Percentiles rank a stretch among this genome's conserved stretches.
These are phyloP conservation scores for Claviceps humidiphila DNA, from an alignment of 2,329 filamentous ascomycete species.

Conservation along the genomic window DNA sequence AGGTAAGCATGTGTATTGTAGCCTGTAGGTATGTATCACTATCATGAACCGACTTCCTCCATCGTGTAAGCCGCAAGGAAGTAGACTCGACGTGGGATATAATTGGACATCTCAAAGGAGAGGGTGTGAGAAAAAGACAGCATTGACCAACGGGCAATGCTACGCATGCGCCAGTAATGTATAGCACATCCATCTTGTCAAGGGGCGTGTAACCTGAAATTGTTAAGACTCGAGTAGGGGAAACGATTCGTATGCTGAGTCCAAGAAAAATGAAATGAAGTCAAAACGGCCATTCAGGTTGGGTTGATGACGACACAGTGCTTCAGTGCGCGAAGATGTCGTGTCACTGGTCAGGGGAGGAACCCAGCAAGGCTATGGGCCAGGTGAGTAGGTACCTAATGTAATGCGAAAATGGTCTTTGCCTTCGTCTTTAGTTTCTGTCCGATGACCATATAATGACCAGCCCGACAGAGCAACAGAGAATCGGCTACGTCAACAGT, in stretches of 20 bases:
- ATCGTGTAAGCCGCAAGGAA: neutral
- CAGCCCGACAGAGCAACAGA: neutral
- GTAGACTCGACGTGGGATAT: neutral
- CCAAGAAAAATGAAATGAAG: conserved; percentile 6
- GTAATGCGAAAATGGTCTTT: too few relatives aligned
- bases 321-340: neutral
- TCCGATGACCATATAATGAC: too few relatives aligned
- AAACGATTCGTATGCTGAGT: conserved; percentile 27
- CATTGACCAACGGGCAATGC: conserved; percentile 2
- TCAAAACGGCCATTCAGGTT: neutral
- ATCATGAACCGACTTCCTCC: neutral
- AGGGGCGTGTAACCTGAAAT: conserved; percentile 1
- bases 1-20: neutral
- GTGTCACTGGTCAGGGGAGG: too few relatives aligned
- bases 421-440: too few relatives aligned
- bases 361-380: too few relatives aligned
- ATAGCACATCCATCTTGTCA: neutral
- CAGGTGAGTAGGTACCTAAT: too few relatives aligned
- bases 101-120: conserved; percentile 5
- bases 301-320: neutral
- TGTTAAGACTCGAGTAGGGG: conserved; percentile 5
- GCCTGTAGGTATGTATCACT: too few relatives aligned
- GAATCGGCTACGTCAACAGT: conserved; percentile 19
- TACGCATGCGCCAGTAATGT: conserved; percentile 2
- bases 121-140: conserved; percentile 13